Evolutionary conservation across 2,329 filamentous ascomycete species (phyloP).

Genomic region (Xylaria sp.): DNA sequence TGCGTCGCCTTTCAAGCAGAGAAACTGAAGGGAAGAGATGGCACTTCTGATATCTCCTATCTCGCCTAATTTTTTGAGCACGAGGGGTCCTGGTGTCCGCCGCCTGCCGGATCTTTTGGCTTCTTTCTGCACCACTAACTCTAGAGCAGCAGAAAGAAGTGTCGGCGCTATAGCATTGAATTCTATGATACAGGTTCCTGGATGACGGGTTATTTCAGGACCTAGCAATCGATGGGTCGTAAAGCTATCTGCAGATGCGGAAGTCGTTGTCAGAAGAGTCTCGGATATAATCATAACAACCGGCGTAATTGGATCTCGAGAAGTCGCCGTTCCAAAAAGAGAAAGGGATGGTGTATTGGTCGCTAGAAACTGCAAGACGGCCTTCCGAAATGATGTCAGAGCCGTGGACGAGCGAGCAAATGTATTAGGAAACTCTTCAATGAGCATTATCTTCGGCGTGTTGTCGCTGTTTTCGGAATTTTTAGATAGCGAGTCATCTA

Average conservation of each 20-base stretch:
- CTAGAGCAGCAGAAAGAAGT: conserved; percentile 83
- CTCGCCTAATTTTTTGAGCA: conserved; percentile 82
- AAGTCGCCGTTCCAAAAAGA: conserved; percentile 56
- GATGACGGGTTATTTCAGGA: conserved; percentile 84
- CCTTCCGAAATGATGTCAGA: conserved; percentile 76
- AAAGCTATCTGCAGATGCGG: conserved; percentile 87
- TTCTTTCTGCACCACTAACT: conserved; percentile 85
- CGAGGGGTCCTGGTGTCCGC: conserved; percentile 78
- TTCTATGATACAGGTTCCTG: conserved; percentile 81
- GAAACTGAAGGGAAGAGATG: conserved; percentile 90
- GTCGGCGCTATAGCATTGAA: conserved; percentile 94
- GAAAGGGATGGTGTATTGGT: conserved; percentile 69
- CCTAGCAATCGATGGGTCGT: conserved; percentile 91
- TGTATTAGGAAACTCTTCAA: conserved; percentile 86
- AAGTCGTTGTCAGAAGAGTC: conserved; percentile 85
- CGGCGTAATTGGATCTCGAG: conserved; percentile 67
- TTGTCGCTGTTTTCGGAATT: conserved; percentile 33
- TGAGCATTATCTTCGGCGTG: conserved; percentile 70
- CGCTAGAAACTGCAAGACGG: conserved; percentile 79
- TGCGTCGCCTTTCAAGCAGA: conserved; percentile 85
- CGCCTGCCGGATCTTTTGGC: conserved; percentile 79
- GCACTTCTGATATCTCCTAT: conserved; percentile 93
- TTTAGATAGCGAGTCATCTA: conserved; percentile 40
- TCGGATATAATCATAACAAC: conserved; percentile 93
- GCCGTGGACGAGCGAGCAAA: conserved; percentile 72